These are phyloP conservation scores for Aciculosporium take DNA, from an alignment of 2,329 filamentous ascomycete genomes.

Conservation along the genomic window DNA sequence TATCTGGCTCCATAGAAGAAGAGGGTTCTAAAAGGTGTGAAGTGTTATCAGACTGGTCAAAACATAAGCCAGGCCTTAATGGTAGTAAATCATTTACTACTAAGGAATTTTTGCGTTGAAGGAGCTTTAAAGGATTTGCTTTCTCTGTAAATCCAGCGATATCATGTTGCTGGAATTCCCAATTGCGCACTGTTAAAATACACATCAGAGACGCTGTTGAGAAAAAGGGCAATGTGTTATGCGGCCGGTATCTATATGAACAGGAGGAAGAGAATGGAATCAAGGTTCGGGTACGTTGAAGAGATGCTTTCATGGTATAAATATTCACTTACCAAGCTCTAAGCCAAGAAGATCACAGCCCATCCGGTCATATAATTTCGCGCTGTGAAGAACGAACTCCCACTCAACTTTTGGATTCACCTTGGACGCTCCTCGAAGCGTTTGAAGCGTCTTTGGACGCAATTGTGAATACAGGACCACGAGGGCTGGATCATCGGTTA, in stretches of 20 bases:
- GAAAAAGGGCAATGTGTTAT: background rate
- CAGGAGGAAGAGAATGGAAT: background rate
- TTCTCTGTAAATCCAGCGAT: conserved; percentile 27
- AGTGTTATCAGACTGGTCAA: conserved; percentile 10
- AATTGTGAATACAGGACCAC: conserved; percentile 80
- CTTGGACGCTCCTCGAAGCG: conserved; percentile 70
- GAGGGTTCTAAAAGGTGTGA: conserved; percentile 52
- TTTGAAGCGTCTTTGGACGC: conserved; percentile 67
- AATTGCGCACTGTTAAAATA: conserved; percentile 47
- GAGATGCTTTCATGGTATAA: background rate
- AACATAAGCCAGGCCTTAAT: conserved; percentile 25
- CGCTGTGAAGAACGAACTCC: conserved; percentile 79
- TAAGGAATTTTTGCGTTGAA: conserved; percentile 59
- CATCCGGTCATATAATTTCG: conserved; percentile 75
- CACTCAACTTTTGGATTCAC: conserved; percentile 68
- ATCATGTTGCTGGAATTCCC: conserved; percentile 57
- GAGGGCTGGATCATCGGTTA: conserved; percentile 81
- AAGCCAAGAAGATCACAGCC: conserved; percentile 83
- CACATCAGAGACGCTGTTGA: background rate
- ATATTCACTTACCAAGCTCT: conserved; percentile 50
- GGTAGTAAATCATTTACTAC: conserved; percentile 62
- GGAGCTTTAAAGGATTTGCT: conserved; percentile 51
- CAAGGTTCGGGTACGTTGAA: background rate
- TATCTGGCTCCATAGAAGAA: conserved; percentile 89
- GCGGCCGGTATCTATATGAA: too few relatives aligned